Evolutionary conservation across 768 basidiomycete genomes (phyloP), one percentile per base, ranked within the genome.

Genomic region (Panus rudis): DNA sequence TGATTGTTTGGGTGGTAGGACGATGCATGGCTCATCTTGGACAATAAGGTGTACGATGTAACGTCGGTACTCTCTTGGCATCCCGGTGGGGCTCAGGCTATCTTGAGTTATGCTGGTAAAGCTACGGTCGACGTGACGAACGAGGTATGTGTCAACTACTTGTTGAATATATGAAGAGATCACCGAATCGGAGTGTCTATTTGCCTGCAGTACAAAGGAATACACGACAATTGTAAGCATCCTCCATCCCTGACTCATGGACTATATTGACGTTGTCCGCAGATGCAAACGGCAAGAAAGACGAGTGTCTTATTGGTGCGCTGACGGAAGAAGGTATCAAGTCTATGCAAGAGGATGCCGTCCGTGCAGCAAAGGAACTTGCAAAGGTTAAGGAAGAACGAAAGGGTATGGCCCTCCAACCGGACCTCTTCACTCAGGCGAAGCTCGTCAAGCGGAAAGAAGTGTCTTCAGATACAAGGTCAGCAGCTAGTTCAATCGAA

Each of bases 121-220:
- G n/a, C n/a, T n/a, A n/a, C n/a, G n/a, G n/a, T n/a, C n/a, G 79
- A 82, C 48, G 72, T 73, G 3, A 73, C 76, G 1, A 79, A 81
- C 11, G 79, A 82, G n/a, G n/a, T n/a, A n/a, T n/a, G n/a, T n/a
- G n/a, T n/a, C n/a, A n/a, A n/a, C n/a, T n/a, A n/a, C n/a, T n/a
- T n/a, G n/a, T n/a, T n/a, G n/a, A n/a, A n/a, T n/a, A n/a, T n/a
- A n/a, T n/a, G n/a, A n/a, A n/a, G n/a, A n/a, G n/a, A n/a, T n/a
- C n/a, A n/a, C n/a, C n/a, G n/a, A n/a, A n/a, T n/a, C n/a, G n/a
- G n/a, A n/a, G n/a, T n/a, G n/a, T n/a, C n/a, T n/a, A n/a, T n/a
- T n/a, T n/a, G n/a, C n/a, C n/a, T n/a, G n/a, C 31, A 55, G 54
- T 55, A 55, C 37, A 53, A 52, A 22, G 45, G 47, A 16, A 55